Conservation (phyloP, 129 eudicot genomes). For the Rutidosis leptorrhynchoides region DNA sequence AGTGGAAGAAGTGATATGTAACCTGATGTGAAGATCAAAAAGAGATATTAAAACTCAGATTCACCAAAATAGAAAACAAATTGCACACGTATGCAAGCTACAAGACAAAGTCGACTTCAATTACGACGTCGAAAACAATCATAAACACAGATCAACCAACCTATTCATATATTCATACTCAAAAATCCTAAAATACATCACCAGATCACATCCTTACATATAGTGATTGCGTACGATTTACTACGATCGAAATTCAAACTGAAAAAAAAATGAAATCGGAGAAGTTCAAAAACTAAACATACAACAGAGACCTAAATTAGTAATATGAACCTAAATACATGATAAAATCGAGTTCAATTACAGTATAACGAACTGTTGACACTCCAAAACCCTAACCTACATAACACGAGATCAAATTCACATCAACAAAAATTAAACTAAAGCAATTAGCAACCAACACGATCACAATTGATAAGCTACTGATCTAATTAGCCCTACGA, state of each 20-base stretch:
- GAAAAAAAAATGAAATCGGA: neutral
- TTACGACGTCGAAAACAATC: neutral
- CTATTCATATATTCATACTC: neutral
- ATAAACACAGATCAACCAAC: neutral
- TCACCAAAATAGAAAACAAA: neutral
- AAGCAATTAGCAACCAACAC: neutral
- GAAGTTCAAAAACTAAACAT: no score
- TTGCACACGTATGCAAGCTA: neutral
- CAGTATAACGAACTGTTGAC: neutral
- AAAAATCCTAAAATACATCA: conserved; percentile 26
- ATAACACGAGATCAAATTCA: conserved; percentile 4
- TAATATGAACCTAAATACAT: neutral
- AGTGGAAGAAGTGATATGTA: conserved; percentile 88
- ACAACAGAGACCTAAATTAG: neutral
- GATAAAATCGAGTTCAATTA: neutral
- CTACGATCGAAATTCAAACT: neutral
- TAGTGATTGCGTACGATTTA: neutral
- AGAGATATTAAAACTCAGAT: neutral
- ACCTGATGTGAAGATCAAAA: conserved; percentile 42
- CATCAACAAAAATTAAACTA: neutral
- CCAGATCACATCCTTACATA: conserved; percentile 3
- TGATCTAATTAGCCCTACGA: neutral
- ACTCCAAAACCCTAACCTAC: conserved; percentile 31
- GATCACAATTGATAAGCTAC: neutral
- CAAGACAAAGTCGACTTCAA: neutral